Conservation (phyloP, 2,329 filamentous ascomycete species). For the Talaromyces sp. region DNA sequence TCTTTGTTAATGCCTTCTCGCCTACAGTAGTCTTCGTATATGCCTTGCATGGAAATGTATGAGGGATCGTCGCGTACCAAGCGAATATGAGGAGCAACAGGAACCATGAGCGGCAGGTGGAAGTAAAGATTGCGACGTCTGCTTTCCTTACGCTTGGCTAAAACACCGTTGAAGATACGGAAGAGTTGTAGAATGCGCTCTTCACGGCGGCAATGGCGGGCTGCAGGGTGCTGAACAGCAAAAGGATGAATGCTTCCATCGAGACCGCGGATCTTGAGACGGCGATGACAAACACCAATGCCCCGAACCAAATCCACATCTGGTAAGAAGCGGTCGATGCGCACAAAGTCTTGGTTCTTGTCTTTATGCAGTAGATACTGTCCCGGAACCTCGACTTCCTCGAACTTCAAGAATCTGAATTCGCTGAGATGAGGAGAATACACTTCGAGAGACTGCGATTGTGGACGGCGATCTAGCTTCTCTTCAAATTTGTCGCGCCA, state of each 20-base stretch:
- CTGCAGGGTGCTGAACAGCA: slow-evolving; percentile 92
- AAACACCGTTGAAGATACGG: slow-evolving; percentile 90
- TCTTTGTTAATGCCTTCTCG: slow-evolving; percentile 86
- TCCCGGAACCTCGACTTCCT: slow-evolving; percentile 95
- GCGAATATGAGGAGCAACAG: slow-evolving; percentile 87
- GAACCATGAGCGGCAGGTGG: slow-evolving; percentile 92
- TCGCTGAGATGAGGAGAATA: slow-evolving; percentile 92
- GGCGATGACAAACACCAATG: slow-evolving; percentile 84
- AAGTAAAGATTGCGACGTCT: slow-evolving; percentile 92
- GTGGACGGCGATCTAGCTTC: slow-evolving; percentile 81
- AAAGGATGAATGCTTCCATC: slow-evolving; percentile 97
- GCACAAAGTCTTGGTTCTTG: slow-evolving; percentile 97
- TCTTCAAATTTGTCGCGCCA: slow-evolving; percentile 99
- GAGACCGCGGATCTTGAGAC: slow-evolving; percentile 93
- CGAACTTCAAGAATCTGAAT: slow-evolving; percentile 96
- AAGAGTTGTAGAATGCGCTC: slow-evolving; percentile 95
- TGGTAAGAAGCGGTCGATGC: slow-evolving; percentile 93
- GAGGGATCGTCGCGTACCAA: slow-evolving; percentile 94
- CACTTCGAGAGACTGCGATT: slow-evolving; percentile 71
- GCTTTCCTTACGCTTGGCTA: slow-evolving; percentile 91
- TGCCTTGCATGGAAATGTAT: slow-evolving; percentile 88
- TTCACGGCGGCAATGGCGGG: slow-evolving; percentile 85
- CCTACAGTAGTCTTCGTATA: slow-evolving; percentile 95
- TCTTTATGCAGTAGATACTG: slow-evolving; percentile 97
- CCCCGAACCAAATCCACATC: slow-evolving; percentile 90